Conservation (phyloP, 2,329 filamentous ascomycete species). For the Claviceps quebecensis region DNA sequence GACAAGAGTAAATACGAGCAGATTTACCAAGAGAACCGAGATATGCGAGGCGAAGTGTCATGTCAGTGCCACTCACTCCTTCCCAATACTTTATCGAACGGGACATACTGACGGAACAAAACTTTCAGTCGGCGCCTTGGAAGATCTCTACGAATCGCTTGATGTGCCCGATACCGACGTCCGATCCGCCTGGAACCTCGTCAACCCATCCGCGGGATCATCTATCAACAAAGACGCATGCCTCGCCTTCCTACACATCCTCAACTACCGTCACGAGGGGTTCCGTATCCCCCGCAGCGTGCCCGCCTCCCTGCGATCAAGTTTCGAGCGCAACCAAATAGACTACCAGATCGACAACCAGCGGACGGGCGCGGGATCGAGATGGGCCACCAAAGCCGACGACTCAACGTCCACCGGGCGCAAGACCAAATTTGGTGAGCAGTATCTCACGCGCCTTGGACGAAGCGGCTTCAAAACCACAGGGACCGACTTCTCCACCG, state of each 20-base stretch:
- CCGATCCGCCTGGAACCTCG: conserved; percentile 88
- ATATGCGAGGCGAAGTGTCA: conserved; percentile 69
- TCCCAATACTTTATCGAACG: too few relatives aligned
- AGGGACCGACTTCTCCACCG: conserved; percentile 80
- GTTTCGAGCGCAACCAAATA: conserved; percentile 91
- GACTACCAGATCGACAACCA: conserved; percentile 85
- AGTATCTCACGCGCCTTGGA: conserved; percentile 84
- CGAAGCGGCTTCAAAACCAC: conserved; percentile 66
- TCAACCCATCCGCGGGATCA: conserved; percentile 74
- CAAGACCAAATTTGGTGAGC: conserved; percentile 95
- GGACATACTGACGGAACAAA: background rate
- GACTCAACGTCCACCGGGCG: conserved; percentile 72
- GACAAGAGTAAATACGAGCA: conserved; percentile 94
- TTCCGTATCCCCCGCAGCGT: conserved; percentile 86
- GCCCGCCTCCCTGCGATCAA: conserved; percentile 76
- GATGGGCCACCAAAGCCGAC: conserved; percentile 67
- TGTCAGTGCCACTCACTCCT: conserved; percentile 36
- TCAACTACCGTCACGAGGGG: conserved; percentile 90
- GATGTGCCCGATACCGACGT: conserved; percentile 66
- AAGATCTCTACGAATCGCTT: conserved; percentile 72
- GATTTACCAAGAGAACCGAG: conserved; percentile 87
- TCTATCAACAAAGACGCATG: conserved; percentile 90
- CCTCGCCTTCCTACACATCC: conserved; percentile 88
- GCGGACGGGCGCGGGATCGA: conserved; percentile 46
- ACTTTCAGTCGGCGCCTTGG: conserved; percentile 53